These are phyloP conservation scores for Pythium brassicae DNA, from an alignment of 352 stramenopile genomes.

Conservation along the genomic window DNA sequence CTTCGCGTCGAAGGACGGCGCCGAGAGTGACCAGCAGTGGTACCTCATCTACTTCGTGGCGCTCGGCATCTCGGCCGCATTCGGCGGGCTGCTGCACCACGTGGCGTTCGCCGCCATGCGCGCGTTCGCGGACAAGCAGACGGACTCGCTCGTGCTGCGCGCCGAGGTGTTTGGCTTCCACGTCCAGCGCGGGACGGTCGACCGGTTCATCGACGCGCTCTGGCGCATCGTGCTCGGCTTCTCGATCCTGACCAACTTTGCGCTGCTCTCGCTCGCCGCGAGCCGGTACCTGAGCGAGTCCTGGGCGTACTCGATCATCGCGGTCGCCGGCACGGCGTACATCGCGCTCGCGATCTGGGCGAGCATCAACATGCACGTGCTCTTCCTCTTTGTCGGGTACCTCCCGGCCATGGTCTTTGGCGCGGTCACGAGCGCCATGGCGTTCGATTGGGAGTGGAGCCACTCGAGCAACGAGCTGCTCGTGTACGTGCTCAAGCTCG, in stretches of 20 bases:
- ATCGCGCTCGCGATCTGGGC: constrained; percentile 71
- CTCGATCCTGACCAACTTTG: constrained; percentile 85
- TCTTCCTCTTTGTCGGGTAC: constrained; percentile 82
- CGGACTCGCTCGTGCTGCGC: constrained; percentile 57
- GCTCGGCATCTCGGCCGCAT: constrained; percentile 69
- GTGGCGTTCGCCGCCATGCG: constrained; percentile 74
- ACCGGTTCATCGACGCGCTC: constrained; percentile 64
- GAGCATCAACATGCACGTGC: constrained; percentile 76
- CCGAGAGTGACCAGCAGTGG: constrained; percentile 26
- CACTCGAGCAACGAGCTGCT: constrained; percentile 78
- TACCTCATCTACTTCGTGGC: constrained; percentile 87
- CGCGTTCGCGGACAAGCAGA: constrained; percentile 68
- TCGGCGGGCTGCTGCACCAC: constrained; percentile 79
- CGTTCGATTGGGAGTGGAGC: constrained; percentile 78
- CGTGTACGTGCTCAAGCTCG: constrained; percentile 77
- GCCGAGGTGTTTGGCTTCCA: constrained; percentile 70
- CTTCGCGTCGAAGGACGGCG: constrained; percentile 47
- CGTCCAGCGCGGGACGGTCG: constrained; percentile 64
- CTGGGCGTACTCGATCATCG: constrained; percentile 78
- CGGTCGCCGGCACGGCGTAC: constrained; percentile 58
- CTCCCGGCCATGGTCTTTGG: constrained; percentile 81
- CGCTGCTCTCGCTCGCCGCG: constrained; percentile 67
- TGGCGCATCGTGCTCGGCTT: constrained; percentile 81
- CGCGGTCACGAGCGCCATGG: constrained; percentile 63
- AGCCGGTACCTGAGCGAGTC: constrained; percentile 68